phyloP scores from a whole-genome alignment of 164 flowering plant species.

The Tetrastigma voinierianum region DNA sequence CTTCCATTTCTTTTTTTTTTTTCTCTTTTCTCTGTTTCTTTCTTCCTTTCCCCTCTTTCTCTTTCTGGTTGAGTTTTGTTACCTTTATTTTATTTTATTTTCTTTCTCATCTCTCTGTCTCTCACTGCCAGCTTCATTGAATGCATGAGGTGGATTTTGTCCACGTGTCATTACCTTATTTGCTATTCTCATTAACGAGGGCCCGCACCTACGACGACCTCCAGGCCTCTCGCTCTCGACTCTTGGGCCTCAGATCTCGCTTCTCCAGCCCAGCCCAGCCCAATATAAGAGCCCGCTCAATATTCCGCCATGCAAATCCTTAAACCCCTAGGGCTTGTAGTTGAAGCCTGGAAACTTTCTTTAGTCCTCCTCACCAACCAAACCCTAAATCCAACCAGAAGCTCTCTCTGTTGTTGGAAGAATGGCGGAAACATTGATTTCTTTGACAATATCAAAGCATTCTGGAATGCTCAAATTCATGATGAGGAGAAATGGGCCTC shows the following conservation, averaged over 20 bases:
- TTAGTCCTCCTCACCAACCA: background rate
- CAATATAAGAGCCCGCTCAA: background rate
- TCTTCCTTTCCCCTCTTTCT: background rate
- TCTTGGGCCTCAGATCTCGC: too few relatives aligned
- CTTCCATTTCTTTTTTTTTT: background rate
- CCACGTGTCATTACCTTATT: conserved; percentile 23
- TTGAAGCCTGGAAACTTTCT: background rate
- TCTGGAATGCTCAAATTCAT: conserved; percentile 58
- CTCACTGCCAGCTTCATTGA: background rate
- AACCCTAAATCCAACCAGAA: conserved; percentile 20
- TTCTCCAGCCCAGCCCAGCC: too few relatives aligned
- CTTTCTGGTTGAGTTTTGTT: background rate
- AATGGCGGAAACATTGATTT: conserved; percentile 41
- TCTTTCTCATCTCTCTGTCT: background rate
- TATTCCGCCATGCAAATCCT: background rate
- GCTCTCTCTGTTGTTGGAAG: background rate
- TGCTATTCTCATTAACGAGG: background rate
- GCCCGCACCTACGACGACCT: too few relatives aligned
- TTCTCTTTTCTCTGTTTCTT: background rate
- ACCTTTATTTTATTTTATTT: background rate
- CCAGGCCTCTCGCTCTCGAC: too few relatives aligned
- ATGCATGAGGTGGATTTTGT: conserved; percentile 11
- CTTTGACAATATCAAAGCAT: conserved; percentile 52
- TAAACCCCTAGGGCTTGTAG: background rate
- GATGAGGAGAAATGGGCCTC: conserved; percentile 66